Evolutionary conservation across 1,284 basidiomycete species (phyloP).

Genomic region (Gymnopus androsaceus): DNA sequence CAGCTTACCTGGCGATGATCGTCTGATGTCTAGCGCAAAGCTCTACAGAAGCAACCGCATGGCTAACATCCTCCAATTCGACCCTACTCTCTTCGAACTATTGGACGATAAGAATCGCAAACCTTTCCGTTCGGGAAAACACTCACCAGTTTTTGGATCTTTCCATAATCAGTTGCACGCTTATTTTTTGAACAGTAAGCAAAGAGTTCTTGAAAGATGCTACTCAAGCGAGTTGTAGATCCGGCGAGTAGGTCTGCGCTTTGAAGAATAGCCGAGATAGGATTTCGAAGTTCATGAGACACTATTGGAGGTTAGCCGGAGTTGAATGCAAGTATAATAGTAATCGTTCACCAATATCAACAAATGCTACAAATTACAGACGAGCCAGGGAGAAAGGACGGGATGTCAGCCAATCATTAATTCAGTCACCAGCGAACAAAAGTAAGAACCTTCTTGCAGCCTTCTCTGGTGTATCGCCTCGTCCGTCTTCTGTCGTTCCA

Average conservation of each 20-base stretch:
- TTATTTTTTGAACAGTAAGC: neutral
- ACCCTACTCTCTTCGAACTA: neutral
- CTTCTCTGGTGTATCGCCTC: slow-evolving; percentile 11
- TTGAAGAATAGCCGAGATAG: slow-evolving; percentile 12
- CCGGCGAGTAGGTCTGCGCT: slow-evolving; percentile 12
- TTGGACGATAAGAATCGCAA: neutral
- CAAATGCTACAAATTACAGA: too few species aligned
- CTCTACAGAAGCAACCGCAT: slow-evolving; percentile 11
- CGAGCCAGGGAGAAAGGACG: too few species aligned
- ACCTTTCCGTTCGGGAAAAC: neutral
- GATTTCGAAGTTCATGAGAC: slow-evolving; percentile 16
- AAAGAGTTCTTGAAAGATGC: neutral
- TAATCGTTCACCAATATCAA: slow-evolving; percentile 5
- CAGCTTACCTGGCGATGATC: slow-evolving; percentile 11
- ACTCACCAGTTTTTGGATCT: neutral
- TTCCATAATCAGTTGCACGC: neutral
- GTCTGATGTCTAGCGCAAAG: slow-evolving; percentile 15
- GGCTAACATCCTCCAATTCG: slow-evolving; percentile 2
- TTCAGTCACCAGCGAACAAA: too few species aligned
- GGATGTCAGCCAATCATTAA: too few species aligned
- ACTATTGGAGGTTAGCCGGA: slow-evolving; percentile 1
- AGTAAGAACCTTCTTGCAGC: slow-evolving; percentile 14
- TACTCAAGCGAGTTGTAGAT: neutral
- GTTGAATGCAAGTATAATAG: too few species aligned
- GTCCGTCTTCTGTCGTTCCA: slow-evolving; percentile 11